These are phyloP conservation scores for Aspergillus affinis DNA, from an alignment of 495 filamentous ascomycete species.

Conservation along the genomic window DNA sequence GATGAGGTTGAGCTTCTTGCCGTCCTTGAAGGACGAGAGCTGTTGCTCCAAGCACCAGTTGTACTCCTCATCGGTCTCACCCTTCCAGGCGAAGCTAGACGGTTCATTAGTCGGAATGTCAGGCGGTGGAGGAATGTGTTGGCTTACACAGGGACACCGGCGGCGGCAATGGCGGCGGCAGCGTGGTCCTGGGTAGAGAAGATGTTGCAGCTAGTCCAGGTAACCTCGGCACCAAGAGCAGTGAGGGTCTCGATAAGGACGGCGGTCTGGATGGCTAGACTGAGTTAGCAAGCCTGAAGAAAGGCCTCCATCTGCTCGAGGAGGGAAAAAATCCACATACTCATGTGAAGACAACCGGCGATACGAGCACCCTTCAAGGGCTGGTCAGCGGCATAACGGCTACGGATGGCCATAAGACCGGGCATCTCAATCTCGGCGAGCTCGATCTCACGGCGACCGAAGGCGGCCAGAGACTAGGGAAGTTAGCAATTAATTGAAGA, in stretches of 20 bases:
- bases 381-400: constrained; percentile 89
- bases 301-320: not conserved
- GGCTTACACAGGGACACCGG: constrained; percentile 82
- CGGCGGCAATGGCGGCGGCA: constrained; percentile 92
- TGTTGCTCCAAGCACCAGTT: constrained; percentile 99
- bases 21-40: constrained; percentile 92
- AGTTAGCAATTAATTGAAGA: constrained; percentile 3
- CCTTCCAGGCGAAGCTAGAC: constrained; percentile 92
- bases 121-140: not conserved
- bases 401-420: constrained; percentile 92
- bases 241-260: constrained; percentile 97
- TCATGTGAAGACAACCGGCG: constrained; percentile 99
- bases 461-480: constrained; percentile 79
- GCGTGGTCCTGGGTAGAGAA: constrained; percentile 99
- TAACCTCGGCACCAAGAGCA: constrained; percentile 93
- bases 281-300: constrained; percentile 16
- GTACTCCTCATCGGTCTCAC: constrained; percentile 99
- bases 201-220: constrained; percentile 97
- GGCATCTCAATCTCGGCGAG: constrained; percentile 98
- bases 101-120: not conserved
- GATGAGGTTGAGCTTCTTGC: constrained; percentile 95
- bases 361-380: constrained; percentile 88
- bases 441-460: constrained; percentile 98
- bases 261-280: constrained; percentile 90
- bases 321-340: constrained; percentile 42